Base-by-base conservation (phyloP, 371 early-diverging fungal species). In the Thermomucor indicae-seudaticae region DNA sequence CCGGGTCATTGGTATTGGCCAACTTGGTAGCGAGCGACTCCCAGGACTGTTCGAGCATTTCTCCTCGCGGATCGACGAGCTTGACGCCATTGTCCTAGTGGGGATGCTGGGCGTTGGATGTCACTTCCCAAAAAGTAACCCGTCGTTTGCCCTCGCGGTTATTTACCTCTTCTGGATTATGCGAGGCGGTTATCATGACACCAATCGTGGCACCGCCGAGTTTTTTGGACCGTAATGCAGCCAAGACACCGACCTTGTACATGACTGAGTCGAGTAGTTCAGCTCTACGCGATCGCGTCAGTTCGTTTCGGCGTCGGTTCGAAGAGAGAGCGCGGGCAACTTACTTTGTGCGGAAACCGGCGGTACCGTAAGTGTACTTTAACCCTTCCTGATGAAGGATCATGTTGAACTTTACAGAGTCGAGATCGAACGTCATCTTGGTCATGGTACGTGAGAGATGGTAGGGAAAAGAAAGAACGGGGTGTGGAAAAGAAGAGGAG, bases 81-180 rank as follows among this genome's bases (percentile, higher is more conserved):
- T 99, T 99, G 61, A 99, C 93, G 47, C 99, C 99, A 67, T 99
- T 99, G 78, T 99, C 99, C 81, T 89, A 59, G n/a, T n/a, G n/a
- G n/a, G n/a, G n/a, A 40, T 53, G 31, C 4, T 29, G 32, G 16
- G 35, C 30, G 27, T 41, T 28, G 28, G 7, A 30, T 14, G 12
- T 17, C 23, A 31, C 17, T n/a, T n/a, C n/a, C n/a, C n/a, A n/a
- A n/a, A n/a, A n/a, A 31, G 16, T 10, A 30, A 41, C 20, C 22
- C n/a, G 1, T 28, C 7, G 29, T 4, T 40, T 30, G 19, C 4
- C 16, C 7, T 20, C 7, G 1, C 3, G 7, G 19, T 29, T 28
- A 8, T 44, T 60, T 74, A 91, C 93, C 58, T 80, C 78, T 55
- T 81, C 95, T 47, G 96, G 93, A 72, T 99, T 99, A 77, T 99